These are phyloP conservation scores for Septoria petroselini DNA, from an alignment of 2,329 filamentous ascomycete genomes.

Conservation along the genomic window DNA sequence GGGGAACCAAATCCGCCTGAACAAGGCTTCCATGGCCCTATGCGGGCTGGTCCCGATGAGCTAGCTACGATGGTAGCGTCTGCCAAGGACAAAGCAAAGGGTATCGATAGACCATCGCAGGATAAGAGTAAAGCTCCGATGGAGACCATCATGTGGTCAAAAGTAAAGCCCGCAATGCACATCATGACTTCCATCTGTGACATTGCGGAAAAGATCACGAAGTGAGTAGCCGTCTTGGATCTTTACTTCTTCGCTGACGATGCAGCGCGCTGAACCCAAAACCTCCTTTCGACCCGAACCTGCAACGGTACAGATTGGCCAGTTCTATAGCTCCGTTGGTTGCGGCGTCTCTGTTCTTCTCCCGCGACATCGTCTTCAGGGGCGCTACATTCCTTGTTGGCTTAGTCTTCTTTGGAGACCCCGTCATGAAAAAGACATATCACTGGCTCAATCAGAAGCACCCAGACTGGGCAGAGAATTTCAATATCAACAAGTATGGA, in stretches of 20 bases:
- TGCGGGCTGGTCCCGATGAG: constrained; percentile 2
- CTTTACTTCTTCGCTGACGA: neutral
- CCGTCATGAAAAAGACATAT: neutral
- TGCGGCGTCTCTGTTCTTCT: neutral
- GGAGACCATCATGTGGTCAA: constrained; percentile 16
- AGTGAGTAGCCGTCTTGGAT: neutral
- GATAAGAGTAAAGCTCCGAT: constrained; percentile 14
- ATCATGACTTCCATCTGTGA: constrained; percentile 1
- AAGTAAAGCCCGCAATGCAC: constrained; percentile 4
- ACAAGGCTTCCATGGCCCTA: neutral
- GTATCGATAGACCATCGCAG: constrained; percentile 2
- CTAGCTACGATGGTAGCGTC: constrained; percentile 6
- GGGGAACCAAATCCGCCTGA: constrained; percentile 9
- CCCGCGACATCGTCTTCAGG: neutral
- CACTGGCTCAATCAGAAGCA: neutral
- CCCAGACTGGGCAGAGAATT: neutral
- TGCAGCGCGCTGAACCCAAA: neutral
- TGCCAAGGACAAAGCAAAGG: constrained; percentile 9
- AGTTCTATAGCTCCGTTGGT: neutral
- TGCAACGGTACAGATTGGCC: neutral
- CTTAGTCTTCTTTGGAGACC: constrained; percentile 1
- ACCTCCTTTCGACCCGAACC: constrained; percentile 1
- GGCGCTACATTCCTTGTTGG: neutral
- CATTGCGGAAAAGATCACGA: constrained; percentile 5
- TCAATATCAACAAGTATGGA: constrained; percentile 4